These are phyloP conservation scores for Aspergillus incahuasiensis DNA, from an alignment of 495 filamentous ascomycete genomes.

Conservation along the genomic window DNA sequence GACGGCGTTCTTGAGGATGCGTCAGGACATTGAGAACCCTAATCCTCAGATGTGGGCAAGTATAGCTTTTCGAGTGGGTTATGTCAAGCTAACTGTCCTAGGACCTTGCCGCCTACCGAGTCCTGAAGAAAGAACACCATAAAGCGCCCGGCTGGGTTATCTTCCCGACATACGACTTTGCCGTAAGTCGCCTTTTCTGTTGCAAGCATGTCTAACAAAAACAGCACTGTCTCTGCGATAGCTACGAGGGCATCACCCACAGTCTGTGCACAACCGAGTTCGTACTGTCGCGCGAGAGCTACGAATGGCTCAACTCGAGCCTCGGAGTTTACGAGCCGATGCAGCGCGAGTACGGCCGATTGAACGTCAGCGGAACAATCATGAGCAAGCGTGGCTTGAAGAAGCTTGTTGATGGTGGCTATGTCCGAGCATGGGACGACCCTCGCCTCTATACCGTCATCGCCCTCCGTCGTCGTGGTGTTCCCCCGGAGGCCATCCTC, in stretches of 20 bases:
- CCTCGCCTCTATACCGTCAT: constrained; percentile 88
- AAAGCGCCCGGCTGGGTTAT: constrained; percentile 69
- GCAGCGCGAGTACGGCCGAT: constrained; percentile 71
- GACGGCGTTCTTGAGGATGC: constrained; percentile 89
- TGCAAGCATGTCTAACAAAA: not conserved
- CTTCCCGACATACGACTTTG: constrained; percentile 90
- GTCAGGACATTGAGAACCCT: constrained; percentile 53
- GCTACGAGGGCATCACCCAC: constrained; percentile 83
- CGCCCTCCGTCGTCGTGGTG: constrained; percentile 71
- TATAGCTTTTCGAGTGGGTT: not conserved
- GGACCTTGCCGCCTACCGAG: constrained; percentile 71
- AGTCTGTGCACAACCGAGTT: constrained; percentile 89
- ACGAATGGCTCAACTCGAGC: constrained; percentile 80
- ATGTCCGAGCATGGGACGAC: constrained; percentile 84
- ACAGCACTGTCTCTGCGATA: constrained; percentile 71
- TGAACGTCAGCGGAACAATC: constrained; percentile 76
- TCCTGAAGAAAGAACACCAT: constrained; percentile 64
- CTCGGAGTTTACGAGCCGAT: constrained; percentile 78
- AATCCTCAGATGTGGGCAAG: constrained; percentile 62
- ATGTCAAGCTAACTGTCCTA: not conserved
- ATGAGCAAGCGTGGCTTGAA: constrained; percentile 79
- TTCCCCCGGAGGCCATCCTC: constrained; percentile 82
- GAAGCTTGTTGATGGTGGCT: constrained; percentile 64
- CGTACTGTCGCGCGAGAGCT: constrained; percentile 66
- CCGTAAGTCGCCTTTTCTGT: constrained; percentile 21